phyloP scores from a whole-genome alignment of 352 stramenopile genomes.

The Phytophthora syringae region DNA sequence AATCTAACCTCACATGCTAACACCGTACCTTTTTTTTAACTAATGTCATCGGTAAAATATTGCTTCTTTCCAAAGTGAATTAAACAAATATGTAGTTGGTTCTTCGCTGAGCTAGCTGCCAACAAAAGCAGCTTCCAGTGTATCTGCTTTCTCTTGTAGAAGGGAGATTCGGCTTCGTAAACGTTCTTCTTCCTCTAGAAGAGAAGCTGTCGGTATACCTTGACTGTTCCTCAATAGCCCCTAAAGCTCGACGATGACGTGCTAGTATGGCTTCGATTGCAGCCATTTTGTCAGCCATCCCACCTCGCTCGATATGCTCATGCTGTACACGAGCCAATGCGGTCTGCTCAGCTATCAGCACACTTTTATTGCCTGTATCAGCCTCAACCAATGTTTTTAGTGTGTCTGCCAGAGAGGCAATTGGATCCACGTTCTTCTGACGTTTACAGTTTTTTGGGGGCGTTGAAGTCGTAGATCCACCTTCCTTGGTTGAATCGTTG shows the following conservation, averaged over 20 bases:
- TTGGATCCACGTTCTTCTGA: neutral
- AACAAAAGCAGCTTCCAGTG: neutral
- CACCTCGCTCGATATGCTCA: neutral
- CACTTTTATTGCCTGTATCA: neutral
- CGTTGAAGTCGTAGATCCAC: too few species aligned
- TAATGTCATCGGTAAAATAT: too few species aligned
- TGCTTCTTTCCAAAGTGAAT: too few species aligned
- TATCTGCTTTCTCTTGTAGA: neutral
- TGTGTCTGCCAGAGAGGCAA: neutral
- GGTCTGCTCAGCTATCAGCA: neutral
- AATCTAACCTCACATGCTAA: too few species aligned
- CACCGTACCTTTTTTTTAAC: too few species aligned
- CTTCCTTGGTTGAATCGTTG: neutral
- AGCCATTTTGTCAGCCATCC: neutral
- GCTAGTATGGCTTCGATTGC: neutral
- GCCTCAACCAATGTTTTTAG: neutral
- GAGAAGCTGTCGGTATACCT: neutral
- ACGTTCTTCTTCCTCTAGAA: neutral
- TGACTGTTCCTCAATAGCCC: neutral
- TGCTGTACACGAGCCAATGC: neutral
- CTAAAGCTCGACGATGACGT: neutral
- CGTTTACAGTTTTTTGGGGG: too few species aligned
- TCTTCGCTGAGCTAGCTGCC: too few species aligned
- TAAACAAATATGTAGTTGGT: too few species aligned
- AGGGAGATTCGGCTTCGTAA: neutral